Evolutionary conservation across 169 alveolate genomes (phyloP).

Genomic region (Perkinsus chesapeaki): DNA sequence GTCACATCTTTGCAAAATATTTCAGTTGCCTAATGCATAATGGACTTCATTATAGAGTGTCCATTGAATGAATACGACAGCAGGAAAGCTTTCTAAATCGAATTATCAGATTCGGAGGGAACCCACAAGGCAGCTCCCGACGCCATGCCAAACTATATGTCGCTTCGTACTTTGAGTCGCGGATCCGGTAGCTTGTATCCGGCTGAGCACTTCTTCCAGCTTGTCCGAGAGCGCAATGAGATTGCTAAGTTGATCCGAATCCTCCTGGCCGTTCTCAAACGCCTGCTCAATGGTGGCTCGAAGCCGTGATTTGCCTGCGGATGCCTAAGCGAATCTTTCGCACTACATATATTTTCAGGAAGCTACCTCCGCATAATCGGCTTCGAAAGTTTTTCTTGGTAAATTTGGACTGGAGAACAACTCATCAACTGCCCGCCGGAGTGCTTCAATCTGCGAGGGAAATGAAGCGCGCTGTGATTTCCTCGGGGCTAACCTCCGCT

Average conservation of each 20-base stretch:
- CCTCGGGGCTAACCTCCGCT: not conserved
- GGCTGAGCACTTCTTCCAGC: not conserved
- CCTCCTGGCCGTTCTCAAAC: not conserved
- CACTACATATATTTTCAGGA: not conserved
- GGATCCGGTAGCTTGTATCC: not conserved
- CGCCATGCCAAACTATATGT: too few relatives aligned
- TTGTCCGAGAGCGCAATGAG: not conserved
- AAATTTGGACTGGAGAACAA: not conserved
- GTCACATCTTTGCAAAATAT: too few relatives aligned
- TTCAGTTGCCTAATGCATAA: too few relatives aligned
- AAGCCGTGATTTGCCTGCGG: not conserved
- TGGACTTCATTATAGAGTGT: too few relatives aligned
- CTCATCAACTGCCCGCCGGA: not conserved
- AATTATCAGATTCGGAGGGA: too few relatives aligned
- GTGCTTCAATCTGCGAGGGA: not conserved
- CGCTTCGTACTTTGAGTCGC: not conserved
- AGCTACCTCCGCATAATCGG: not conserved
- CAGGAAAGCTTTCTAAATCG: too few relatives aligned
- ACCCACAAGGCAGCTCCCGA: not conserved
- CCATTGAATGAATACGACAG: too few relatives aligned
- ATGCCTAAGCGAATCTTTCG: not conserved
- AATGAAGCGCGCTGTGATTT: too few relatives aligned
- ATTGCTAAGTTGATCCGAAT: not conserved
- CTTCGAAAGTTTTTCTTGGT: not conserved
- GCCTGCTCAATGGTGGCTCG: not conserved